Evolutionary conservation across 2,329 filamentous ascomycete species (phyloP).

Genomic region (Arthroderma uncinatum): DNA sequence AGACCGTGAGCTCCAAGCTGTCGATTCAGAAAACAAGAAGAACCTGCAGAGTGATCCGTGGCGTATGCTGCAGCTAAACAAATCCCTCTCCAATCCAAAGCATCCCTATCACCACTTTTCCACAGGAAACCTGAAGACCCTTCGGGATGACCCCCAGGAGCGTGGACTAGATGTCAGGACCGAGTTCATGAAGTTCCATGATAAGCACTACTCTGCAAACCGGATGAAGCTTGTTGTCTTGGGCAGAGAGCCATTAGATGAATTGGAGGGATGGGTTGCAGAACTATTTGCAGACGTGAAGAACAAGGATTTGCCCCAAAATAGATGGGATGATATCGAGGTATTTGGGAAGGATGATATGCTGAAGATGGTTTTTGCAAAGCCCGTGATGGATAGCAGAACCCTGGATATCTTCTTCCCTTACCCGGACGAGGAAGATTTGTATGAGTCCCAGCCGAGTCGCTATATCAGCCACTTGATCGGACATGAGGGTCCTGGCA

Average conservation of each 20-base stretch:
- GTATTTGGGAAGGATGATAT: conserved; percentile 52
- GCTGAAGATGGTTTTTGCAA: conserved; percentile 66
- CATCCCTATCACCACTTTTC: conserved; percentile 89
- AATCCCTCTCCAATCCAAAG: conserved; percentile 72
- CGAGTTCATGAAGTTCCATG: conserved; percentile 87
- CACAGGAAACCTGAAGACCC: conserved; percentile 74
- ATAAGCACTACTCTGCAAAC: conserved; percentile 83
- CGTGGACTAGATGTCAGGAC: conserved; percentile 73
- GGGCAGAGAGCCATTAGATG: conserved; percentile 68
- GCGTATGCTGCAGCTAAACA: conserved; percentile 78
- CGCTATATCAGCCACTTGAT: conserved; percentile 81
- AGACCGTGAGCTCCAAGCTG: conserved; percentile 75
- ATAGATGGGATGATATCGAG: conserved; percentile 54
- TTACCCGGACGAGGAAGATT: conserved; percentile 69
- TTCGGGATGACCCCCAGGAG: conserved; percentile 71
- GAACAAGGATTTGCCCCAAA: conserved; percentile 65
- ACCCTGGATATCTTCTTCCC: conserved; percentile 72
- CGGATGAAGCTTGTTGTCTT: conserved; percentile 84
- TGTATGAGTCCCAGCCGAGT: conserved; percentile 71
- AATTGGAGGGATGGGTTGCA: conserved; percentile 70
- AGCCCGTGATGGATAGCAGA: conserved; percentile 80
- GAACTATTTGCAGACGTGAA: conserved; percentile 71
- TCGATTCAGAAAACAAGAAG: conserved; percentile 96
- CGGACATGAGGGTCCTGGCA: conserved; percentile 85
- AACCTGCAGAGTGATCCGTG: conserved; percentile 85